These are phyloP conservation scores for Xylariaceae sp. DNA, from an alignment of 2,329 filamentous ascomycete genomes.

Conservation along the genomic window DNA sequence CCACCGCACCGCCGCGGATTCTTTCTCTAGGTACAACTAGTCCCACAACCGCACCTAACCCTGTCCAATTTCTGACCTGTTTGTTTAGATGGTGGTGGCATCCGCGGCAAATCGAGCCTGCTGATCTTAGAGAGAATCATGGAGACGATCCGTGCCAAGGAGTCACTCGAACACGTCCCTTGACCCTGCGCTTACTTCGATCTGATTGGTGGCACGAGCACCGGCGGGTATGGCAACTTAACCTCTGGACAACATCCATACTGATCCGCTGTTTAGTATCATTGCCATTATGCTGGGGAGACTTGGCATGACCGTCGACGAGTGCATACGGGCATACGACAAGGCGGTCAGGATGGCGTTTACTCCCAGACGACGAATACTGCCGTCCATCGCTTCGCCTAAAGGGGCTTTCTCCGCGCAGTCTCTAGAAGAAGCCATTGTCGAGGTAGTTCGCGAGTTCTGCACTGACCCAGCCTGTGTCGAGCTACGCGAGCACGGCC, in stretches of 20 bases:
- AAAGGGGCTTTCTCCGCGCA: slow-evolving; percentile 20
- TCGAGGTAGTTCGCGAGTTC: too few relatives aligned
- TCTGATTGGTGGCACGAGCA: slow-evolving; percentile 22
- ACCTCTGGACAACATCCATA: not conserved
- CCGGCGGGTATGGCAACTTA: slow-evolving; percentile 15
- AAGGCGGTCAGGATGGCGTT: slow-evolving; percentile 15
- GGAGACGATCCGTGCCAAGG: slow-evolving; percentile 6
- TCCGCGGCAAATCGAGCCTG: slow-evolving; percentile 20
- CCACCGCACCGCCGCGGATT: too few relatives aligned
- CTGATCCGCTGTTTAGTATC: slow-evolving; percentile 9
- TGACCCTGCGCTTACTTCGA: slow-evolving; percentile 22
- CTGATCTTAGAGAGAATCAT: slow-evolving; percentile 17
- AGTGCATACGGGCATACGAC: slow-evolving; percentile 19
- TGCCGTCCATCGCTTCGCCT: slow-evolving; percentile 8
- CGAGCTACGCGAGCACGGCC: too few relatives aligned
- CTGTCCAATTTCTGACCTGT: too few relatives aligned
- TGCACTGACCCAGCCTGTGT: too few relatives aligned
- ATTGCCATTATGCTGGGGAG: slow-evolving; percentile 27
- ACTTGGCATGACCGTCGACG: slow-evolving; percentile 20
- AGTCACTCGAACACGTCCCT: slow-evolving; percentile 11
- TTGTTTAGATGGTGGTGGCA: slow-evolving; percentile 20
- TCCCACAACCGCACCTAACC: too few relatives aligned
- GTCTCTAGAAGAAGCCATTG: slow-evolving; percentile 20
- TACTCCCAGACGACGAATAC: slow-evolving; percentile 12
- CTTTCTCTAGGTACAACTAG: too few relatives aligned